These are phyloP conservation scores for Arxiozyma bovina DNA, from an alignment of 1,139 yeast species.

Conservation along the genomic window DNA sequence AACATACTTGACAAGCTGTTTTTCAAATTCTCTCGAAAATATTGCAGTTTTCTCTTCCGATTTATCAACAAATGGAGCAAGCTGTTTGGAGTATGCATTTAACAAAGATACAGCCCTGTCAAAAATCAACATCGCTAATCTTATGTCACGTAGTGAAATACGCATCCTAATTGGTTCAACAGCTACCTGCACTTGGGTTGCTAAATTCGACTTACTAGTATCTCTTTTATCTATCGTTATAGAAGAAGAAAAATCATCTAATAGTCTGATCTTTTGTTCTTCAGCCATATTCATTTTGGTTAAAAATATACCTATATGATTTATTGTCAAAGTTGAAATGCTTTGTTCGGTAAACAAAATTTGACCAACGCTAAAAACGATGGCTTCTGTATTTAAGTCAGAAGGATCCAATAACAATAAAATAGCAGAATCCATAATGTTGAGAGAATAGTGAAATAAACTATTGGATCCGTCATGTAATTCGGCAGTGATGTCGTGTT, in stretches of 20 bases:
- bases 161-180: constrained; percentile 77
- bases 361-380: constrained; percentile 83
- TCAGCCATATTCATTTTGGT: constrained; percentile 64
- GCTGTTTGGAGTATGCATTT: constrained; percentile 13
- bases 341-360: constrained; percentile 62
- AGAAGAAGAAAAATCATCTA: constrained; percentile 83
- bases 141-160: constrained; percentile 77
- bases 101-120: constrained; percentile 57
- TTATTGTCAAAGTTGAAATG: constrained; percentile 53
- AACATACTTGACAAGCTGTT: constrained; percentile 51
- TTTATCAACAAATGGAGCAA: constrained; percentile 10
- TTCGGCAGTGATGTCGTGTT: constrained; percentile 4
- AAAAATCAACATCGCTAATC: constrained; percentile 66
- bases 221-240: constrained; percentile 66
- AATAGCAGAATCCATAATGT: constrained; percentile 70
- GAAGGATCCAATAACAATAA: constrained; percentile 77
- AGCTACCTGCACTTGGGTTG: constrained; percentile 60
- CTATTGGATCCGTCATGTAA: constrained; percentile 7
- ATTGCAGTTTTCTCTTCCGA: constrained; percentile 7
- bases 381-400: constrained; percentile 64
- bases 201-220: constrained; percentile 45
- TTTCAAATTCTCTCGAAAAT: constrained; percentile 57
- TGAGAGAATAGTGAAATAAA: constrained; percentile 50
- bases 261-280: constrained; percentile 53
- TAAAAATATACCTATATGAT: constrained; percentile 80